A percentile compares a stretch with the other conserved stretches of the same genome.
These are phyloP conservation scores for Solanum hybrid DNA, from an alignment of 305 asterid genomes.

Conservation along the genomic window DNA sequence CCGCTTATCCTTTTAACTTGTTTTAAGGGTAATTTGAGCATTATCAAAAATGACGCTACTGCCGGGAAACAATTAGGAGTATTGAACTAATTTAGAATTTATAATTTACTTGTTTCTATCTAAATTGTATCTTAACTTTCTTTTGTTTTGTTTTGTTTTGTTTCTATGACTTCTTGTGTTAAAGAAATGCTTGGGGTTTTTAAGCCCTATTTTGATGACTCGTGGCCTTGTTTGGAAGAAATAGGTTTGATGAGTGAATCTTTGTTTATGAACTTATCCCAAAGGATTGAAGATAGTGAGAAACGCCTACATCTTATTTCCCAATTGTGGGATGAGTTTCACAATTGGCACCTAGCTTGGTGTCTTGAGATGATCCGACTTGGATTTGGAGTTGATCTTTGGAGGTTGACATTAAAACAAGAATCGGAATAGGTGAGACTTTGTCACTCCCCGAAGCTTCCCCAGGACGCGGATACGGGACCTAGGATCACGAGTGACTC, in stretches of 20 bases:
- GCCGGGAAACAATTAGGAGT: background rate
- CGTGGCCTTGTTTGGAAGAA: background rate
- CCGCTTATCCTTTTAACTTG: background rate
- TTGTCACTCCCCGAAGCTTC: no score
- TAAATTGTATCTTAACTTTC: background rate
- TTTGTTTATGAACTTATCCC: no score
- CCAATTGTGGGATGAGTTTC: no score
- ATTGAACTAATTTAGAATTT: background rate
- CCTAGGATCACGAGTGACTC: no score
- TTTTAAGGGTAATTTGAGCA: background rate
- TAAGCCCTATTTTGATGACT: background rate
- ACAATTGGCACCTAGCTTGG: background rate
- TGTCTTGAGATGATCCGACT: background rate
- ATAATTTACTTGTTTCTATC: background rate
- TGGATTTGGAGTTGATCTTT: background rate
- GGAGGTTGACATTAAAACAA: background rate
- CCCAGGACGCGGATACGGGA: no score
- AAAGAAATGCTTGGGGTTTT: background rate
- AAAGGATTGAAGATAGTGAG: no score
- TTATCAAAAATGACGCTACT: background rate
- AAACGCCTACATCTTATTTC: no score
- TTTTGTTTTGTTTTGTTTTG: no score
- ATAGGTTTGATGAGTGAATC: background rate
- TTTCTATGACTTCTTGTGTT: background rate
- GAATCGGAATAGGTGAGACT: background rate